Conservation (phyloP, 1,139 yeast genomes). For the Pichia cactophila region DNA sequence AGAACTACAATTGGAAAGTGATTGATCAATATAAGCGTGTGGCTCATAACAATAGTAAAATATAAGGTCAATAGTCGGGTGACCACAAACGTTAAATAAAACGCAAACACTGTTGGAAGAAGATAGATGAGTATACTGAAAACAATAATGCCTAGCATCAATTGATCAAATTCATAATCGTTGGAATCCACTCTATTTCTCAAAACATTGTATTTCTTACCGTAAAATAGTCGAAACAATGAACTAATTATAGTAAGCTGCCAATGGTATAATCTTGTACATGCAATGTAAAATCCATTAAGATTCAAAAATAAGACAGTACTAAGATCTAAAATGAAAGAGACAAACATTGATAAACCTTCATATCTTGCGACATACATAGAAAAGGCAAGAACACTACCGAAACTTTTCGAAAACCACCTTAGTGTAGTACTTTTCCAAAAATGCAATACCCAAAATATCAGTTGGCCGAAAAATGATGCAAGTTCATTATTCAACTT, state of each 20-base stretch:
- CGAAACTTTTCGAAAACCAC: conserved; percentile 14
- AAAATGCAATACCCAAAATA: conserved; percentile 73
- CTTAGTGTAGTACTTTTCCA: conserved; percentile 41
- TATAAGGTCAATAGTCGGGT: conserved; percentile 47
- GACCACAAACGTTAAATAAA: conserved; percentile 66
- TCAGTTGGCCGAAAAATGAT: conserved; percentile 75
- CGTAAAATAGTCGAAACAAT: conserved; percentile 78
- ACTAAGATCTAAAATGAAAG: conserved; percentile 57
- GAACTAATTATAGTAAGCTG: conserved; percentile 65
- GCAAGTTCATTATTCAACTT: conserved; percentile 86
- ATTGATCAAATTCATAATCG: conserved; percentile 75
- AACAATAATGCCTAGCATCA: conserved; percentile 78
- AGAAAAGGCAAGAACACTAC: conserved; percentile 26
- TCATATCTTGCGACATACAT: conserved; percentile 40
- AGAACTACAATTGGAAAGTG: conserved; percentile 84
- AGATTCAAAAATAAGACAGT: conserved; percentile 64
- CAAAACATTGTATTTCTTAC: conserved; percentile 78
- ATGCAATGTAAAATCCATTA: conserved; percentile 66
- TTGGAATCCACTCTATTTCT: conserved; percentile 84
- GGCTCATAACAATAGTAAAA: conserved; percentile 49
- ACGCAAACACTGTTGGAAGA: conserved; percentile 81
- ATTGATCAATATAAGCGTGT: conserved; percentile 57
- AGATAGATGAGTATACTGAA: conserved; percentile 74
- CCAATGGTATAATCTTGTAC: conserved; percentile 72
- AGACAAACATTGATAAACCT: conserved; percentile 65